Evolutionary conservation across 2,329 filamentous ascomycete genomes (phyloP).

Genomic region (Alternaria consortialis): DNA sequence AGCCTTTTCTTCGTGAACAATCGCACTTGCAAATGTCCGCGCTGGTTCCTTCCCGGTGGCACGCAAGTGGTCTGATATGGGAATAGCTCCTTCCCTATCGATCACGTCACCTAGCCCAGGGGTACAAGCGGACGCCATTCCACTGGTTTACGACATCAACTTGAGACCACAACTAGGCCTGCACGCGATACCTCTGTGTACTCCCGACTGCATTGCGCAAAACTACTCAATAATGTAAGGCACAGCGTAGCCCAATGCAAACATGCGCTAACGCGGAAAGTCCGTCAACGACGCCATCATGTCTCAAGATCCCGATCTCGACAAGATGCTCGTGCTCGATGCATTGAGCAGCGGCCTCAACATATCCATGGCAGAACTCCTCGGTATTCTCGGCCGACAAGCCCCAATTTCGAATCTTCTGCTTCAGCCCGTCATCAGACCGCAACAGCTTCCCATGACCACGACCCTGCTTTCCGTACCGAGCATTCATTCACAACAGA

Average conservation of each 20-base stretch:
- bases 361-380: slow-evolving; percentile 8
- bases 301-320: background rate
- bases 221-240: background rate
- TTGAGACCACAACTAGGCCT: background rate
- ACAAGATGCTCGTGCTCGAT: slow-evolving; percentile 10
- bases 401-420: slow-evolving; percentile 13
- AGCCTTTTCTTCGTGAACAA: background rate
- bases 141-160: background rate
- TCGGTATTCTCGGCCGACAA: slow-evolving; percentile 5
- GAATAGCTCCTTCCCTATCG: background rate
- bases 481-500: background rate
- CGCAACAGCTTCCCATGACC: background rate
- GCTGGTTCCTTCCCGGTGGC: background rate
- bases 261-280: background rate
- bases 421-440: background rate
- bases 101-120: background rate
- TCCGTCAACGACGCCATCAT: background rate
- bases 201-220: background rate
- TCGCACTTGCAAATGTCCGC: background rate
- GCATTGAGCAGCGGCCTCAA: slow-evolving; percentile 9
- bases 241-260: background rate
- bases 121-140: background rate
- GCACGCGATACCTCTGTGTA: background rate
- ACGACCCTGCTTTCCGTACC: background rate
- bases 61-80: background rate